These are phyloP conservation scores for Phalaenopsis aphrodite DNA, from an alignment of 106 monocot genomes.

Conservation along the genomic window DNA sequence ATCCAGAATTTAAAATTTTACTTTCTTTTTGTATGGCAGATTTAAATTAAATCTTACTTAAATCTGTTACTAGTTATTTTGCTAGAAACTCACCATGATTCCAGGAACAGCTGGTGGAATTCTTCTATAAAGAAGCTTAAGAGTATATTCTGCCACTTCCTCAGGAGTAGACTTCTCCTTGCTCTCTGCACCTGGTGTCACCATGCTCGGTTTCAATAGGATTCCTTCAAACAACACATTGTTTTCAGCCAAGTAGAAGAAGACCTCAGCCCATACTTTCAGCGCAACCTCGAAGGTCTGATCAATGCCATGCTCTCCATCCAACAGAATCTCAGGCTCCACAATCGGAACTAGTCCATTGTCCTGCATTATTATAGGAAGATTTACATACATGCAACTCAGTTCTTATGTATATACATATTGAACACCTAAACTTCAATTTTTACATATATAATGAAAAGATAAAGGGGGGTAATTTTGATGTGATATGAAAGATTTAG, in stretches of 20 bases:
- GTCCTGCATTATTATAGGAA: slow-evolving; percentile 27
- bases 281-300: slow-evolving; percentile 66
- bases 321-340: slow-evolving; percentile 71
- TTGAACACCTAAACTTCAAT: too few species aligned
- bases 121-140: slow-evolving; percentile 64
- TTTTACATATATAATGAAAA: too few species aligned
- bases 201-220: slow-evolving; percentile 81
- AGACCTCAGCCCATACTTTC: slow-evolving; percentile 75
- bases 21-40: too few species aligned
- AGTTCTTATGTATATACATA: too few species aligned
- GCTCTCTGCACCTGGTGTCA: slow-evolving; percentile 70
- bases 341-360: slow-evolving; percentile 75
- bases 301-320: slow-evolving; percentile 74
- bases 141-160: slow-evolving; percentile 54
- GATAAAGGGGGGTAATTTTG: too few species aligned
- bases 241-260: slow-evolving; percentile 73
- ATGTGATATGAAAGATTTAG: too few species aligned
- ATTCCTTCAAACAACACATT: slow-evolving; percentile 76
- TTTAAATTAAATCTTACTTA: too few species aligned
- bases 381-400: too few species aligned
- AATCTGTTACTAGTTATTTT: too few species aligned
- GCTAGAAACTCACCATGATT: slow-evolving; percentile 40
- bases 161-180: slow-evolving; percentile 58
- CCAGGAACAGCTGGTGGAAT: slow-evolving; percentile 73
- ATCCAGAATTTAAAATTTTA: too few species aligned